Evolutionary conservation across 192 early-diverging fungal genomes (phyloP), one percentile per base, ranked within the genome.

Genomic region (Jimgerdemannia flammicorona): DNA sequence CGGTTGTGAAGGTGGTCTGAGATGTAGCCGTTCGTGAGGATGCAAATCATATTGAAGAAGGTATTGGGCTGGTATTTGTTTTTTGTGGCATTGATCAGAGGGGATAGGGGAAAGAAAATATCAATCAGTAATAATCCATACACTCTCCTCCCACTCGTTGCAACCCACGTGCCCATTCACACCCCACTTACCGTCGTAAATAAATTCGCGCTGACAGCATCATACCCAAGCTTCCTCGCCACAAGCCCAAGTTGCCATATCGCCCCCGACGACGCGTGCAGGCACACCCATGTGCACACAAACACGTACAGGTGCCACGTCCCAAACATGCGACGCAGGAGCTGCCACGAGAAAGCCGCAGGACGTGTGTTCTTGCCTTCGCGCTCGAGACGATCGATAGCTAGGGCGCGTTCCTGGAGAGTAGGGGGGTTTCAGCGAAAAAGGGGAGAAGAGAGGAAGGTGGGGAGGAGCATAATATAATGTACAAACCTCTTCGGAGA

Each of bases 171-270:
- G n/a, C n/a, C n/a, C n/a, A n/a, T n/a, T n/a, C n/a, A n/a, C n/a
- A 40, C 54, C 44, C 11, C n/a, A 68, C 71, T 75, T 77, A 82
- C 81, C 66, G 77, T 74, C 1, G 77, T 77, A n/a, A 82, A 64
- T 18, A 82, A 49, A 59, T 82, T 82, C 7, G 81, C 70, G 9
- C 77, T 76, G 9, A 82, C 72, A 3, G 81, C 72, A 67, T 79
- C 81, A 73, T 69, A 82, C 0, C 77, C 81, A 6, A 78, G 4
- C 67, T 82, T 82, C 64, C 73, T 82, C 11, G 81, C 72, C 11
- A 79, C 75, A 70, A 82, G 76, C 4, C 81, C 81, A 10, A 82
- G 64, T 1, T 78, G 72, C 49, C 73, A 72, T 19, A 74, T 59
- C 42, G 77, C 77, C 40, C 77, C 77, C 72, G 76, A 44, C 0